Evolutionary conservation across 176 grass and related monocot species (phyloP).

Genomic region (Chloris gayana): DNA sequence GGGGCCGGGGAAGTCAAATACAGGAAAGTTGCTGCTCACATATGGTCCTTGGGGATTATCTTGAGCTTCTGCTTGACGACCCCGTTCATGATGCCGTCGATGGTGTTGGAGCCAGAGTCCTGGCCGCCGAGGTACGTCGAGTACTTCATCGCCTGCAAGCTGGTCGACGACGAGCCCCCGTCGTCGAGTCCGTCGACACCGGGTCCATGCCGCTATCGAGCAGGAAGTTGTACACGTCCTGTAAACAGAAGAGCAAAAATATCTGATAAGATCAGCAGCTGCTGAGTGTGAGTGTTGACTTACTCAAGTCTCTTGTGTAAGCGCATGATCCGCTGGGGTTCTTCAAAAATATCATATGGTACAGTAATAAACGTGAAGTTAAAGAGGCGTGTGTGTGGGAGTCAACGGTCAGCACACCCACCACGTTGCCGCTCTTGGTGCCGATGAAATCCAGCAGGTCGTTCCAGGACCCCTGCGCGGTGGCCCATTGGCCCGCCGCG

Average conservation of each 20-base stretch:
- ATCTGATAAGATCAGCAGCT: not conserved
- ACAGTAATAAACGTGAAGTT: no score
- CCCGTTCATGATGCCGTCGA: conserved; percentile 75
- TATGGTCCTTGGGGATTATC: conserved; percentile 68
- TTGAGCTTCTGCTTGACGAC: conserved; percentile 75
- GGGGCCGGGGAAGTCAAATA: not conserved
- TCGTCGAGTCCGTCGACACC: conserved; percentile 6
- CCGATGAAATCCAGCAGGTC: conserved; percentile 49
- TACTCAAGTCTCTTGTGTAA: not conserved
- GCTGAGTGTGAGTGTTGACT: not conserved
- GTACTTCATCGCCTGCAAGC: conserved; percentile 38
- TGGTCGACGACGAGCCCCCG: not conserved
- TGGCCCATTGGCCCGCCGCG: conserved; percentile 35
- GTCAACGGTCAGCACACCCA: conserved; percentile 29
- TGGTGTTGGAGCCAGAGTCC: conserved; percentile 21
- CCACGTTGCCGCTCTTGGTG: conserved; percentile 56
- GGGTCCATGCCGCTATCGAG: conserved; percentile 66
- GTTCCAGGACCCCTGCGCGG: conserved; percentile 28
- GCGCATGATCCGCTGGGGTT: not conserved
- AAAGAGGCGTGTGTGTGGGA: no score
- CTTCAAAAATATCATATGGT: not conserved
- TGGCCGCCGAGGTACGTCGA: conserved; percentile 54
- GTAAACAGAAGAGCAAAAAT: not conserved
- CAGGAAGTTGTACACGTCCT: conserved; percentile 92
- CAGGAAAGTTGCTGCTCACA: not conserved